Evolutionary conservation across 2,329 filamentous ascomycete genomes (phyloP).

Genomic region (Exophiala spinifera): DNA sequence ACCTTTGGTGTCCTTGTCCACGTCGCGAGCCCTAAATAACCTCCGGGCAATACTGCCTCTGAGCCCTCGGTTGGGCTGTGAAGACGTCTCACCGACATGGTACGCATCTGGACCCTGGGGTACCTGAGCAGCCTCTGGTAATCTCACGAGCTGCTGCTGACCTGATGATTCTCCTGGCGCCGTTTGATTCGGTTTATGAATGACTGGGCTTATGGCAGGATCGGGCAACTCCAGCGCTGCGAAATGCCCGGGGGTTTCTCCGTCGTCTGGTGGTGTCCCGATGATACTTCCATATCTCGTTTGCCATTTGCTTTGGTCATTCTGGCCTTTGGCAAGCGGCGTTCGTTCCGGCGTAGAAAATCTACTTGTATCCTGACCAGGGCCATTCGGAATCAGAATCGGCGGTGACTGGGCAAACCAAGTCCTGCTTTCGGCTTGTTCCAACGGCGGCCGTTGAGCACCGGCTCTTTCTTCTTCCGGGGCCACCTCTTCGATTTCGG

Average conservation of each 20-base stretch:
- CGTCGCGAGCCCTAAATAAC: slow-evolving; percentile 16
- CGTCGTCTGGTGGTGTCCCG: slow-evolving; percentile 42
- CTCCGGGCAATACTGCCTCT: slow-evolving; percentile 13
- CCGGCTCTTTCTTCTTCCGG: slow-evolving; percentile 19
- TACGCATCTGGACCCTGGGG: slow-evolving; percentile 18
- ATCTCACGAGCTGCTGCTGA: slow-evolving; percentile 2
- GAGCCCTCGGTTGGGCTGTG: slow-evolving; percentile 8
- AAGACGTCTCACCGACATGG: slow-evolving; percentile 19
- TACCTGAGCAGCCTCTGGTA: slow-evolving; percentile 21
- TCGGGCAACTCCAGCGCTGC: slow-evolving; percentile 59
- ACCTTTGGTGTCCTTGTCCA: slow-evolving; percentile 9
- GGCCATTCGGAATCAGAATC: slow-evolving; percentile 38
- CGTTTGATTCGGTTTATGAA: slow-evolving; percentile 12
- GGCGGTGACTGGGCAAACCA: slow-evolving; percentile 34
- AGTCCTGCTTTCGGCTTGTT: slow-evolving; percentile 29
- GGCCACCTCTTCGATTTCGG: slow-evolving; percentile 16
- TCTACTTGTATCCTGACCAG: slow-evolving; percentile 26
- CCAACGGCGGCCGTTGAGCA: slow-evolving; percentile 14
- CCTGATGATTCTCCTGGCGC: background rate
- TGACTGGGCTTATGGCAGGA: slow-evolving; percentile 54
- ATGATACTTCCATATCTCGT: slow-evolving; percentile 64
- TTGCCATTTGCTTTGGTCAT: slow-evolving; percentile 26
- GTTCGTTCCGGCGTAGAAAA: slow-evolving; percentile 17
- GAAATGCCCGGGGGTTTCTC: slow-evolving; percentile 34
- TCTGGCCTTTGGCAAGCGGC: slow-evolving; percentile 10